phyloP scores from a whole-genome alignment of 805 yeast genomes.

The Ogataea methylovora region DNA sequence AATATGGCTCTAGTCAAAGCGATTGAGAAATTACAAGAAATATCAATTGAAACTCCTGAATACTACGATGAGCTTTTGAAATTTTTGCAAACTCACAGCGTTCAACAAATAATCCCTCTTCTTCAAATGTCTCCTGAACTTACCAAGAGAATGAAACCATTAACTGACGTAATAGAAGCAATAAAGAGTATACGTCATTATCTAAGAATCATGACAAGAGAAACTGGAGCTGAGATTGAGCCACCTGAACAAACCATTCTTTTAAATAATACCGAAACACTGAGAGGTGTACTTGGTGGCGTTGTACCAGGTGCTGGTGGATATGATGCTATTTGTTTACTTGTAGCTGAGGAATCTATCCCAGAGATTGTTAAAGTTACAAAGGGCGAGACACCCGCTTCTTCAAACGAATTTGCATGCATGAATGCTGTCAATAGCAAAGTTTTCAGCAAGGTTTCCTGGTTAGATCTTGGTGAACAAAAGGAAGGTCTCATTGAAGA shows the following conservation, averaged over 20 bases:
- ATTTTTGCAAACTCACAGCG: constrained; percentile 10
- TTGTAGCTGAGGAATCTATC: constrained; percentile 45
- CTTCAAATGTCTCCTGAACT: constrained; percentile 1
- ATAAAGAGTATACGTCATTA: constrained; percentile 45
- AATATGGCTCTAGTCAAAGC: constrained; percentile 50
- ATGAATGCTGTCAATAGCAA: constrained; percentile 9
- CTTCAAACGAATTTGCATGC: background rate
- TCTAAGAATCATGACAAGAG: constrained; percentile 52
- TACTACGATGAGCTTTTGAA: constrained; percentile 26
- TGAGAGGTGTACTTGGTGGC: constrained; percentile 85
- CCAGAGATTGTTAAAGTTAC: constrained; percentile 18
- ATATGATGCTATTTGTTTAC: constrained; percentile 79
- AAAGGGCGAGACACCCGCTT: background rate
- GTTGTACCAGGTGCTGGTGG: constrained; percentile 99
- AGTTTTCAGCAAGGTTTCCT: constrained; percentile 41
- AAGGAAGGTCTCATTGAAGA: constrained; percentile 47
- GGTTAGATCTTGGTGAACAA: constrained; percentile 65
- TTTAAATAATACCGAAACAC: constrained; percentile 45
- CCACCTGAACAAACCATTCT: constrained; percentile 70
- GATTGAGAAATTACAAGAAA: constrained; percentile 31
- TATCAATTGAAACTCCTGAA: constrained; percentile 23
- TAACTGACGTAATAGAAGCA: constrained; percentile 31
- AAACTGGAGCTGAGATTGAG: constrained; percentile 81
- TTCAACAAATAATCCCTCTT: constrained; percentile 4
- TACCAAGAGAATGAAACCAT: constrained; percentile 10